Base-by-base conservation (phyloP, 1,139 yeast species). In the Diutina catenulata region DNA sequence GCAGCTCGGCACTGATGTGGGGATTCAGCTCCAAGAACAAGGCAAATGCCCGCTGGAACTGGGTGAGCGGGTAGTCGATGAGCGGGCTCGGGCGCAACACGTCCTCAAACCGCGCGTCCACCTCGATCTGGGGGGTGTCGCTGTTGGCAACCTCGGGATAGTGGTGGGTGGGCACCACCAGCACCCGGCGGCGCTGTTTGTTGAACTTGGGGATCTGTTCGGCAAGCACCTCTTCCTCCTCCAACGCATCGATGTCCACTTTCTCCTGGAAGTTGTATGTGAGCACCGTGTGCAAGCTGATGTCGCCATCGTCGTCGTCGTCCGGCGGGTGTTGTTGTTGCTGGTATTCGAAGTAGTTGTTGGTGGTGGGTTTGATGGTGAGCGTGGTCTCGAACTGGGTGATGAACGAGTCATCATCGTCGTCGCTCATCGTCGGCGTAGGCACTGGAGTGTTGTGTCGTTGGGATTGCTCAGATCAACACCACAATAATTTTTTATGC, bases 1-100 rank as follows among this genome's bases (percentile, higher is more conserved):
- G 76, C 16, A 75, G 69, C 39, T 73, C 76, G 7, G 61, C 57
- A 23, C 67, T 64, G 21, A 74, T 74, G 41, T 73, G 75, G 2
- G 80, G 78, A 45, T 74, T 74, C 36, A 71, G 70, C 24, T 57
- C 56, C 31, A 75, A 60, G 49, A 74, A 75, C 36, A 60, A 68
- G 28, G 57, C 57, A 46, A 72, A 74, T 28, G 68, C 63, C 32
- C 53, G 53, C 42, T 55, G 59, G 50, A 66, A 33, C 11, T 33
- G 24, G 7, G 25, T 10, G n/a, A 31, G 35, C 13, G 8, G 24
- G 8, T 18, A 31, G 21, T 31, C 35, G 13, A 31, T 31, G 4
- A 21, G 15, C 4, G 35, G 24, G 21, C 25, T 20, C 15, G 35
- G 35, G 9, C 15, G 15, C n/a, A 31, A 19, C 8, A 31, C 21